phyloP scores from a whole-genome alignment of 2,329 filamentous ascomycete species.

The Alternaria arbusti region DNA sequence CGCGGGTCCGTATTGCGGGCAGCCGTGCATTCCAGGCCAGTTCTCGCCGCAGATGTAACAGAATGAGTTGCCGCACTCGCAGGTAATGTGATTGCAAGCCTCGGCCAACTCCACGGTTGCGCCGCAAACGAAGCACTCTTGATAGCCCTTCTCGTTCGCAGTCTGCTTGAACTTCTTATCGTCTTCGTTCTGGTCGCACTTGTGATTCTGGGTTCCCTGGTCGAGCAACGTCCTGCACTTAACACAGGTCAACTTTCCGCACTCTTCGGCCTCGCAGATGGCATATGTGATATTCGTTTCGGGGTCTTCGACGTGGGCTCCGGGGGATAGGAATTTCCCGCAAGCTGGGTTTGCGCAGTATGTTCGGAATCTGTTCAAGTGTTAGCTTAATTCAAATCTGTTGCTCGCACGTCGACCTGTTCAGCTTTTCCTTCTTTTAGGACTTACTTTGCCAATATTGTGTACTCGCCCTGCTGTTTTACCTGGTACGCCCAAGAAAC shows the following conservation, averaged over 20 bases:
- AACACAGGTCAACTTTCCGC: conserved; percentile 30
- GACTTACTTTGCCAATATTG: conserved; percentile 34
- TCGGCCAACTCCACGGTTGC: conserved; percentile 36
- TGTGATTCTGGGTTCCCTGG: conserved; percentile 15
- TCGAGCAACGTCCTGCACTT: conserved; percentile 30
- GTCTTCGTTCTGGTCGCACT: conserved; percentile 28
- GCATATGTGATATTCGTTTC: conserved; percentile 23
- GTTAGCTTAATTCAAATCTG: not conserved
- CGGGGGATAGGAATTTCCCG: conserved; percentile 30
- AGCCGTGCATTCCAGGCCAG: conserved; percentile 39
- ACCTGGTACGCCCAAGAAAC: conserved; percentile 25
- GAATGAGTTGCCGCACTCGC: conserved; percentile 37
- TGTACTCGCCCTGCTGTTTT: conserved; percentile 40
- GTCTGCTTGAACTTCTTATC: conserved; percentile 33
- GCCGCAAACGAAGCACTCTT: conserved; percentile 36
- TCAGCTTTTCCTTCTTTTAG: not conserved
- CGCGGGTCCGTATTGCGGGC: conserved; percentile 39
- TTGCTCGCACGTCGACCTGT: not conserved
- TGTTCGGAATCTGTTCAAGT: conserved; percentile 28
- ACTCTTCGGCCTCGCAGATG: conserved; percentile 27
- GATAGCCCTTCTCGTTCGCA: conserved; percentile 34
- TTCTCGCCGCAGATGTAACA: conserved; percentile 43
- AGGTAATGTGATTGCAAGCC: conserved; percentile 46
- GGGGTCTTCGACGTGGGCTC: conserved; percentile 21
- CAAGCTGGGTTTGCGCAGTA: conserved; percentile 35